Evolutionary conservation across 2,329 filamentous ascomycete species (phyloP), one percentile per base, ranked within the genome.

Genomic region (Talaromyces sp.): DNA sequence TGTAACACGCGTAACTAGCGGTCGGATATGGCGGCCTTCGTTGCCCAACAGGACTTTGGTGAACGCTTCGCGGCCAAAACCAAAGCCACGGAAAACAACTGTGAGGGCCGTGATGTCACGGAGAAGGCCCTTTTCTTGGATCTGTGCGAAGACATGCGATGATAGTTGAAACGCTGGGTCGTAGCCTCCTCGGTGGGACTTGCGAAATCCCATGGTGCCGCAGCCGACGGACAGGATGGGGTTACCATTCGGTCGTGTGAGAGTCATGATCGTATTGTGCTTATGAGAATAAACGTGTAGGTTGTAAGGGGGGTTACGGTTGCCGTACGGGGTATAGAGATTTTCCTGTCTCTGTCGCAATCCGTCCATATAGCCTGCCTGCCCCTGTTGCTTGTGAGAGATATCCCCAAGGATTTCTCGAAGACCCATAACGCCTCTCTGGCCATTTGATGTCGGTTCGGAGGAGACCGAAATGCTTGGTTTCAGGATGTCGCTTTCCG

Each of bases 261-360:
- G 85, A 1, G 93, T 97, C 70, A 99, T 85, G 77, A 98, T 92
- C 22, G 91, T 95, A 80, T 99, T 99, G 84, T 97, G 95, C 79
- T 92, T 96, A 74, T 90, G 88, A 30, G 89, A 80, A 78, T 87
- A 93, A 74, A 99, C 82, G 79, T 96, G 91, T 65, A 99, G 84
- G 74, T 96, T 92, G 80, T 92, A 92, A 2, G 90, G 88, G 68
- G 73, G 73, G 53, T 67, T 64, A 42, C 70, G 70, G 60, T 75
- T 73, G 66, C 69, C 67, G 63, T 76, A 76, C 30, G 73, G 27
- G 15, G 57, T 49, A 36, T 55, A 59, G 25, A 39, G 51, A 44
- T 62, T 51, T 42, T 62, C 60, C 53, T 62, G 60, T 62, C 60
- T 57, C 47, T 32, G 19, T 32, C 60, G 57, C 32, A 62, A 42